Percentiles rank a stretch among this genome's conserved stretches.
Evolutionary conservation across 163 green algal genomes (phyloP).

Genomic region (Scenedesmus sp.): DNA sequence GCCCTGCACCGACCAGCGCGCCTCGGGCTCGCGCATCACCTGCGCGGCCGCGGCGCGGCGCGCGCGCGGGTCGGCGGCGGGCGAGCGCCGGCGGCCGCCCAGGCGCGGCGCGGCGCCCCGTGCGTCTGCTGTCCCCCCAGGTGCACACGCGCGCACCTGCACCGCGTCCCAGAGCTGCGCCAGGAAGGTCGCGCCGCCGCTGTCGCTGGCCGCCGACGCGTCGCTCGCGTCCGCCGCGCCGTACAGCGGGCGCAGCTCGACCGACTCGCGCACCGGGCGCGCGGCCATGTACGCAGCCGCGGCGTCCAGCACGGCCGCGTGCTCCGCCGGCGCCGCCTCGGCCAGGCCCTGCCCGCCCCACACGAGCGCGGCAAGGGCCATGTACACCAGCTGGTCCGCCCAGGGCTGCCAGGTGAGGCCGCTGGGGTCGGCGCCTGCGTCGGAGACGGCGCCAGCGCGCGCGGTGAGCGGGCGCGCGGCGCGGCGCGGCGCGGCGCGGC

Average conservation of each 20-base stretch:
- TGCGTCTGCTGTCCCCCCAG: no score
- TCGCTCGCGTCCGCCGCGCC: slow-evolving; percentile 60
- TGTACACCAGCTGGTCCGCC: slow-evolving; percentile 77
- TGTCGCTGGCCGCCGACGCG: slow-evolving; percentile 67
- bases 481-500: no score
- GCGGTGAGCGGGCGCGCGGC: not conserved
- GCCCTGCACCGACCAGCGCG: not conserved
- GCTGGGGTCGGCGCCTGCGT: slow-evolving; percentile 24
- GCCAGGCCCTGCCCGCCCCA: slow-evolving; percentile 76
- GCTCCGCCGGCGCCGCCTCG: slow-evolving; percentile 49
- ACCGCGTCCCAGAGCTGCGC: slow-evolving; percentile 62
- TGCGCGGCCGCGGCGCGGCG: no score
- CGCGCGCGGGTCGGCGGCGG: no score
- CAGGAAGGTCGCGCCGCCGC: slow-evolving; percentile 73
- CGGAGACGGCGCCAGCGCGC: not conserved
- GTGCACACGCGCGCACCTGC: slow-evolving; percentile 60
- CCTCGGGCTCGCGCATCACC: slow-evolving; percentile 33
- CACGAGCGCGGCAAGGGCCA: slow-evolving; percentile 72
- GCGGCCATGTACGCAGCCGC: slow-evolving; percentile 68
- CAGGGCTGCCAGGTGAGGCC: slow-evolving; percentile 80
- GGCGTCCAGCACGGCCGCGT: slow-evolving; percentile 45
- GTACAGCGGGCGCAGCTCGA: slow-evolving; percentile 67
- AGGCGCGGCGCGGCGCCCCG: no score
- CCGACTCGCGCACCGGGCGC: slow-evolving; percentile 47
- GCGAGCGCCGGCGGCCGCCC: no score